Conservation (phyloP, 208 protist species). For the Lotmaria passim region DNA sequence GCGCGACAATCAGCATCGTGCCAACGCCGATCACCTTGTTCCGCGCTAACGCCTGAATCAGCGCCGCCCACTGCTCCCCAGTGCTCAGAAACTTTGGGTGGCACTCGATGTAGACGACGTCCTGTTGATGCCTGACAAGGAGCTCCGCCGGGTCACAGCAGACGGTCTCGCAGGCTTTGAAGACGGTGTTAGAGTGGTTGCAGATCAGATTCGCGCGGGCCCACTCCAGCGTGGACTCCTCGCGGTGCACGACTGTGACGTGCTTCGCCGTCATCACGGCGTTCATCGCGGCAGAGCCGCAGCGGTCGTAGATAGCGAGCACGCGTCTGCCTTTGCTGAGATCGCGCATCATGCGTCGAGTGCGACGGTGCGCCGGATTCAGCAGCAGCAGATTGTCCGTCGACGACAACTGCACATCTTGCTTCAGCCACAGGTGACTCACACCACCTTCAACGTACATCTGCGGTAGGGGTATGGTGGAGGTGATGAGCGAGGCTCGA, state of each 20-base stretch:
- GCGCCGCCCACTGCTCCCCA: slow-evolving; percentile 55
- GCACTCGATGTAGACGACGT: slow-evolving; percentile 82
- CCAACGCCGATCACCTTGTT: slow-evolving; percentile 61
- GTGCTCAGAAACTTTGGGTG: slow-evolving; percentile 54
- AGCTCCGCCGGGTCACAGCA: slow-evolving; percentile 51
- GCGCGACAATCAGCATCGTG: slow-evolving; percentile 68
- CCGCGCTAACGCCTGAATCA: slow-evolving; percentile 44
- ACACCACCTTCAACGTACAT: slow-evolving; percentile 81
- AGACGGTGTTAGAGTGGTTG: slow-evolving; percentile 68
- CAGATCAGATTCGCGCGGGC: slow-evolving; percentile 70
- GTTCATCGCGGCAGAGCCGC: slow-evolving; percentile 69
- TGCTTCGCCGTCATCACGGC: slow-evolving; percentile 78
- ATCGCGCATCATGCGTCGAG: slow-evolving; percentile 72
- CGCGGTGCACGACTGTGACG: slow-evolving; percentile 66
- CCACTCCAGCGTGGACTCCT: slow-evolving; percentile 53
- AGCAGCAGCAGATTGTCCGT: slow-evolving; percentile 60
- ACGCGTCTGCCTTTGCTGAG: slow-evolving; percentile 67
- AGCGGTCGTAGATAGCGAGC: slow-evolving; percentile 79
- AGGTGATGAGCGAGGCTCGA: slow-evolving; percentile 46
- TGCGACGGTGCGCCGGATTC: slow-evolving; percentile 70
- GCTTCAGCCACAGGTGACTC: slow-evolving; percentile 66
- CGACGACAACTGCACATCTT: slow-evolving; percentile 44
- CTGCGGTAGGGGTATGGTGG: slow-evolving; percentile 52
- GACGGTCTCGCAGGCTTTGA: slow-evolving; percentile 64
- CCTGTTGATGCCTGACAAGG: slow-evolving; percentile 34